Base-by-base conservation (phyloP, 2,329 filamentous ascomycete species). In the Epichloe bromicola region DNA sequence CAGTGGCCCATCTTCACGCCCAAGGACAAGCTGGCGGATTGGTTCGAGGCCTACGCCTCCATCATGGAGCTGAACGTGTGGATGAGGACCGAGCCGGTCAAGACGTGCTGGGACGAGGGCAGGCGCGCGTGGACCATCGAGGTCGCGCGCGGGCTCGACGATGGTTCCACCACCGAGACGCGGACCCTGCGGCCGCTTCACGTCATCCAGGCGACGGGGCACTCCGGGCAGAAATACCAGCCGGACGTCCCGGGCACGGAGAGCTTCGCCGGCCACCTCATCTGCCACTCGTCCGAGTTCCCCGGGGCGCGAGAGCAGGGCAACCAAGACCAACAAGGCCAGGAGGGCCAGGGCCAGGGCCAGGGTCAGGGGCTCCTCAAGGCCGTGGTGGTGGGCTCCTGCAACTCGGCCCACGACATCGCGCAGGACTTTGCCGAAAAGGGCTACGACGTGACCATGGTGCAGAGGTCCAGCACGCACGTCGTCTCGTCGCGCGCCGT, bases 1-100 rank as follows among this genome's bases (percentile, higher is more conserved):
- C 73, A 74, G 49, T 87, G 83, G 83, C 83, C 83, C 3, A 68
- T 83, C 15, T 87, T 84, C 62, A 85, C 82, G 0, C 81, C 82
- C 5, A 86, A 86, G 60, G 82, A 86, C 62, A 86, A 86, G 59
- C 68, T 86, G 0, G 83, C 73, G 1, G 79, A 85, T 42, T 87
- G 79, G 66, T 80, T 86, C 54, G 82, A 85, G 56, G 68, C 74
- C 0, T 86, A 87, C 56, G 82, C 75, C 1, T 74, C 69, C 5
- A 64, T 79, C 0, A 69, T 86, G n/a, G 83, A 87, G 57, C 71
- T 87, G 40, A 83, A 86, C 54, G 74, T 85, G 26, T 86, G 82
- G 83, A 77, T 71, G 0, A 66, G 64, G 11, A 79, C 79, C 0
- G 72, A 67, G 1, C 57, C 85, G 0, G 63, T 60, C 1, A 63